Base-by-base conservation (phyloP, 441 rosid species). In the Croton setiger region DNA sequence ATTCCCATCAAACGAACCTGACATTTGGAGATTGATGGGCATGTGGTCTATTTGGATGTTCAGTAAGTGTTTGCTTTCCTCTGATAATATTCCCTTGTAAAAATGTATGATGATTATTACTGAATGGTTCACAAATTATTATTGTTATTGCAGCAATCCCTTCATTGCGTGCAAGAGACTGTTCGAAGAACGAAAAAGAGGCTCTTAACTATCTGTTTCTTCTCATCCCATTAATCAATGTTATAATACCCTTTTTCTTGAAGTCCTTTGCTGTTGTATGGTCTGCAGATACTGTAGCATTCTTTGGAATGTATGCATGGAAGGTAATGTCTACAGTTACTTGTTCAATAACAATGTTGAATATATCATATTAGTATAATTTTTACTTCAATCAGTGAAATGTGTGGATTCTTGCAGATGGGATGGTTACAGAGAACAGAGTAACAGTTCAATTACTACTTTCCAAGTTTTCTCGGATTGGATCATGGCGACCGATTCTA, bases 1-100 rank as follows among this genome's bases (percentile, higher is more conserved):
- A 27, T 90, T 90, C 76, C 98, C 98, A 63, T 90, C 97, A 10
- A 82, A 84, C 69, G 91, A 91, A 69, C 99, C 97, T 8, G 98
- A 94, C 74, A 64, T 94, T 13, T 92, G 97, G 98, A 92, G 99
- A 80, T 77, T 94, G 62, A 92, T 92, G 93, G 99, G 99, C 36
- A 95, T 94, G 99, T 94, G 98, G 99, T 94, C 98, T 44, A 90
- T 94, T 72, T 90, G 99, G 99, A 90, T 92, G 98, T 95, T 95
- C 86, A 88, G 98, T 91, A 80, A 84, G 97, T 84, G 59, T 27
- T 0, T 67, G 35, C 35, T 57, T 43, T 17, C 33, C 60, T 27
- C 12, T n/a, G 23, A 14, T 17, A 27, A 27, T 27, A 27, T 27
- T 27, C 31, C 31, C 2, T 27, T 27, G 31, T 27, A n/a, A n/a